Percentiles rank a stretch among this genome's conserved stretches.
These are phyloP conservation scores for Taxillus chinensis DNA, from an alignment of 164 flowering plant genomes.

Conservation along the genomic window DNA sequence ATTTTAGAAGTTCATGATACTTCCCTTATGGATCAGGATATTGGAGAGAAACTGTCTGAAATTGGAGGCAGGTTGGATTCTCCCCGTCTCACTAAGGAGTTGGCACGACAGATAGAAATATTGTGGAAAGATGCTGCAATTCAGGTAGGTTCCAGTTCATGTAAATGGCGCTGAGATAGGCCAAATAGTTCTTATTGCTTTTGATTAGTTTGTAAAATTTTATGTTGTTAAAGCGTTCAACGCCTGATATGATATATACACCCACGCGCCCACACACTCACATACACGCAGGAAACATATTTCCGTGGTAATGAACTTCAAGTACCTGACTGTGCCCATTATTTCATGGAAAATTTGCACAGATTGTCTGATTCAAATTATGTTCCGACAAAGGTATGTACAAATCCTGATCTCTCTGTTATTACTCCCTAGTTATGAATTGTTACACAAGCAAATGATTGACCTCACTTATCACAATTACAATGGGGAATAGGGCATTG, in stretches of 20 bases:
- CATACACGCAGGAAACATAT: slow-evolving; percentile 60
- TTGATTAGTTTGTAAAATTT: neutral
- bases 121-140: slow-evolving; percentile 90
- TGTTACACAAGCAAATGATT: neutral
- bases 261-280: no score
- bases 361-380: slow-evolving; percentile 70
- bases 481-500: neutral
- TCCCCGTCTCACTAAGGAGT: slow-evolving; percentile 72
- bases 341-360: slow-evolving; percentile 85
- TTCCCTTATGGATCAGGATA: slow-evolving; percentile 34
- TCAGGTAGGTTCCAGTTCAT: slow-evolving; percentile 44
- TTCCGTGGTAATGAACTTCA: slow-evolving; percentile 83
- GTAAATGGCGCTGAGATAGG: neutral
- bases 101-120: slow-evolving; percentile 70
- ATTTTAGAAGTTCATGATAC: neutral
- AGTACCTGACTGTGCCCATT: slow-evolving; percentile 85
- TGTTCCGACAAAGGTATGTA: slow-evolving; percentile 82
- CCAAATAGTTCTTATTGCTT: neutral
- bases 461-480: neutral
- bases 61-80: slow-evolving; percentile 75
- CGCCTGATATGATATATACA: no score
- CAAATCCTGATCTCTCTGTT: neutral
- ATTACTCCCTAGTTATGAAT: neutral
- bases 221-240: no score
- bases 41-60: slow-evolving; percentile 83